Conservation (phyloP, 2,329 filamentous ascomycete genomes). For the Aspergillus eucalypticola region DNA sequence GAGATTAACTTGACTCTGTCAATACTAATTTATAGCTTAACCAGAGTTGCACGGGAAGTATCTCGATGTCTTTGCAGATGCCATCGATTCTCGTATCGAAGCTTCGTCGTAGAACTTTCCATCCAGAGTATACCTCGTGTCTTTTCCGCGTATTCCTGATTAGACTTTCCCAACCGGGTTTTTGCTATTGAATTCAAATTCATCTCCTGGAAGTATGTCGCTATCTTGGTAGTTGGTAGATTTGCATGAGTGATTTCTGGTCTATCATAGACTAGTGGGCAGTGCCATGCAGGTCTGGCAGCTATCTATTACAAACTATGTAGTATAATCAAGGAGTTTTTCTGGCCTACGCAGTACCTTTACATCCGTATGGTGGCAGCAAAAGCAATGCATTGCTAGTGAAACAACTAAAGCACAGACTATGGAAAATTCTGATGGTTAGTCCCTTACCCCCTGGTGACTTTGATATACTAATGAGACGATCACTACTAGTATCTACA, state of each 20-base stretch:
- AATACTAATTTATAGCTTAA: too few species aligned
- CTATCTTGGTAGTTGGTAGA: background rate
- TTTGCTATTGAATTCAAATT: background rate
- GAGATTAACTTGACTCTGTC: background rate
- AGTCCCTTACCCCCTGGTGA: background rate
- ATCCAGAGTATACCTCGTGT: background rate
- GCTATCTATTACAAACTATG: background rate
- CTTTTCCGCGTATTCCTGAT: background rate
- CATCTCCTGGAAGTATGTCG: too few species aligned
- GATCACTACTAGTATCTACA: background rate
- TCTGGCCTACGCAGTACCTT: too few species aligned
- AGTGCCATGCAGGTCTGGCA: background rate
- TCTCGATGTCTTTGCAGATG: background rate
- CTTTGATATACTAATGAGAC: background rate
- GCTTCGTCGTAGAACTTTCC: conserved; percentile 6
- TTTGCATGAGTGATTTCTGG: background rate
- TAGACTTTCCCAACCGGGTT: background rate
- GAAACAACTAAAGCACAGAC: too few species aligned
- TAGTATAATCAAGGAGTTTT: background rate
- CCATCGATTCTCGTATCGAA: background rate
- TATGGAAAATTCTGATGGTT: background rate
- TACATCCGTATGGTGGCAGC: background rate
- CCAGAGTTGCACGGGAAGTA: too few species aligned
- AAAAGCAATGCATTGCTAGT: background rate
- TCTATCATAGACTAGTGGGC: background rate